Conservation (phyloP, 768 basidiomycete species). For the Tylopilus subfusipes region DNA sequence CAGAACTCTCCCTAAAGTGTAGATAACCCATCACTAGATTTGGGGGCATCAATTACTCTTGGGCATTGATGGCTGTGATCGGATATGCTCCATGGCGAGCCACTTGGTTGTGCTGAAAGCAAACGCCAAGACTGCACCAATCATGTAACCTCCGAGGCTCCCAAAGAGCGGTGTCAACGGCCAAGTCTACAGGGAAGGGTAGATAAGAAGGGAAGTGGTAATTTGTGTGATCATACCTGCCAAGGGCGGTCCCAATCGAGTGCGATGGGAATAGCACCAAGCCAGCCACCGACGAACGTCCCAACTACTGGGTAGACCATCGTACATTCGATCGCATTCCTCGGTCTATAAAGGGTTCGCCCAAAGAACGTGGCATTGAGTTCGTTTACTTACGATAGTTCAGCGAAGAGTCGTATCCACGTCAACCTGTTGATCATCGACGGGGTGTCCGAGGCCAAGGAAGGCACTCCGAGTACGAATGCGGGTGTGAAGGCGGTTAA, state of each 20-base stretch:
- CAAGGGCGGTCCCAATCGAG: slow-evolving; percentile 97
- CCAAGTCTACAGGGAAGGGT: slow-evolving; percentile 58
- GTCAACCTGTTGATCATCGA: slow-evolving; percentile 56
- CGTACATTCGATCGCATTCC: slow-evolving; percentile 69
- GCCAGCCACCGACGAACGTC: slow-evolving; percentile 72
- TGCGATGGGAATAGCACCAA: slow-evolving; percentile 78
- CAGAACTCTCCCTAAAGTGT: slow-evolving; percentile 10
- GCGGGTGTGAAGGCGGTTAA: slow-evolving; percentile 65
- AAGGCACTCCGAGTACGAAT: slow-evolving; percentile 65
- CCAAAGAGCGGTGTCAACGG: slow-evolving; percentile 77
- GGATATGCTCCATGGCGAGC: slow-evolving; percentile 40
- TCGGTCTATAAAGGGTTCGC: slow-evolving; percentile 36
- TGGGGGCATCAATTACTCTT: slow-evolving; percentile 21
- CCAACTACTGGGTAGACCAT: slow-evolving; percentile 79
- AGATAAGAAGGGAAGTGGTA: background rate
- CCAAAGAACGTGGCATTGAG: background rate
- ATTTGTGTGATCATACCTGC: slow-evolving; percentile 65
- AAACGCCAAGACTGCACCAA: slow-evolving; percentile 56
- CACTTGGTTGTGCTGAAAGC: slow-evolving; percentile 37
- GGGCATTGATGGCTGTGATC: slow-evolving; percentile 19
- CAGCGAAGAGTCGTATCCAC: slow-evolving; percentile 79
- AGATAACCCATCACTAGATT: background rate
- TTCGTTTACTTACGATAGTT: slow-evolving; percentile 62
- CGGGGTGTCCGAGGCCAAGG: slow-evolving; percentile 37
- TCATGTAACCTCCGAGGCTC: slow-evolving; percentile 63